Percentiles rank a stretch among this genome's conserved stretches.
phyloP scores from a whole-genome alignment of 306 rosid genomes.

The Morella rubra region DNA sequence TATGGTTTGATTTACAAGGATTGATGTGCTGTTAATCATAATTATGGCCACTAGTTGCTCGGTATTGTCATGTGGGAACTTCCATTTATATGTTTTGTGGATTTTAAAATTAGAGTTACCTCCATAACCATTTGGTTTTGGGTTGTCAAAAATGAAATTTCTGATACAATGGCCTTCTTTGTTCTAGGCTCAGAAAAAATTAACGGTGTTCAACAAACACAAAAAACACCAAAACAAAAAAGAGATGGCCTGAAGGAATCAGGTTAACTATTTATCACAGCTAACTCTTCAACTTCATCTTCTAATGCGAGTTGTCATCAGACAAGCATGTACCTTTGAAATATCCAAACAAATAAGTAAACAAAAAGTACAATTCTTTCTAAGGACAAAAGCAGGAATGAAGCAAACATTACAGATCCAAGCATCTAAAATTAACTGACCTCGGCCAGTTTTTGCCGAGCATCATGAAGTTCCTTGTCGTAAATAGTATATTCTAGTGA shows the following conservation, averaged over 20 bases:
- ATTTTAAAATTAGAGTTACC: too few species aligned
- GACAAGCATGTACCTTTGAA: neutral
- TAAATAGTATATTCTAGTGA: slow-evolving; percentile 84
- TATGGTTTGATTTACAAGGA: too few species aligned
- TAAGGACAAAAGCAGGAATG: neutral
- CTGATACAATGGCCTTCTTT: neutral
- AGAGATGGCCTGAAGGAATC: neutral
- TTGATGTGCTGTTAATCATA: too few species aligned
- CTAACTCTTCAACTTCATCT: neutral
- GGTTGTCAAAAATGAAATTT: too few species aligned
- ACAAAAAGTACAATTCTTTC: neutral
- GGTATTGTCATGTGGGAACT: too few species aligned
- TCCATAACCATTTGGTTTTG: too few species aligned
- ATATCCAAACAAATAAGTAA: neutral
- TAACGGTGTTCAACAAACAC: neutral
- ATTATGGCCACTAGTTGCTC: too few species aligned
- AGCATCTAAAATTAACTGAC: slow-evolving; percentile 43
- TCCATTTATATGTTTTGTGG: too few species aligned
- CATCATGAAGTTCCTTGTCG: slow-evolving; percentile 89
- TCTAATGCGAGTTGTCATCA: neutral
- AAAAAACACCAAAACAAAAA: neutral
- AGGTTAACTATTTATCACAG: neutral
- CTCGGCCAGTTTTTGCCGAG: slow-evolving; percentile 84
- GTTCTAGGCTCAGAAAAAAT: neutral
- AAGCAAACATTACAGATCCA: neutral